Base-by-base conservation (phyloP, 1,284 basidiomycete genomes). In the Pisolithus thermaeus region DNA sequence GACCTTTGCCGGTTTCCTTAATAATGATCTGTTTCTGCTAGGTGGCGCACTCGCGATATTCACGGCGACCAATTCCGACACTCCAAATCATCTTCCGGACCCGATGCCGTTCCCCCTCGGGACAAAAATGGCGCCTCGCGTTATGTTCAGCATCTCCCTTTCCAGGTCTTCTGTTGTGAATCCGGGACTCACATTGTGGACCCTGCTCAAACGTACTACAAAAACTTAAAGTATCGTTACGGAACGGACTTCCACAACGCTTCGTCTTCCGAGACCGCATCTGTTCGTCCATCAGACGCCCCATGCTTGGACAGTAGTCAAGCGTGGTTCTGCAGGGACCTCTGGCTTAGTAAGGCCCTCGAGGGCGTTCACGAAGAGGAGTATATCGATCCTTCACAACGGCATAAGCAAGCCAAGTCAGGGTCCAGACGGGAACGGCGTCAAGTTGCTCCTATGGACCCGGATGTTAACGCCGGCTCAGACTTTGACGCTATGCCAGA, bases 91-190 rank as follows among this genome's bases (percentile, higher is more conserved):
- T 91, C 89, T 7, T 90, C 92, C 4, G 89, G 91, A 59, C 82
- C 87, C n/a, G 87, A 92, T 60, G 86, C 87, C 8, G 91, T 92
- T 0, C 94, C 94, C 9, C 93, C 93, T 1, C 84, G 92, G 56
- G 92, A 97, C 65, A 73, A 75, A 48, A 74, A 77, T 45, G 92
- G 90, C 7, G 84, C 91, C 2, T 74, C 81, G 43, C 87, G 93
- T 27, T 97, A 95, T 70, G 81, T 82, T 1, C 82, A 88, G 56
- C 93, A 97, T 66, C 79, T 97, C 1, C 94, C 94, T 2, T 97
- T 97, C 77, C 94, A 97, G 68, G 92, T 90, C 12, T 97, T 95
- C 71, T 97, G 94, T 73, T 97, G 94, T 72, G 94, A 97, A 72
- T 89, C 92, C 2, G 94, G 94, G 3, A 93, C 92, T 0, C 94